Conservation (phyloP, 352 stramenopile species). For the Phytophthora citricola region DNA sequence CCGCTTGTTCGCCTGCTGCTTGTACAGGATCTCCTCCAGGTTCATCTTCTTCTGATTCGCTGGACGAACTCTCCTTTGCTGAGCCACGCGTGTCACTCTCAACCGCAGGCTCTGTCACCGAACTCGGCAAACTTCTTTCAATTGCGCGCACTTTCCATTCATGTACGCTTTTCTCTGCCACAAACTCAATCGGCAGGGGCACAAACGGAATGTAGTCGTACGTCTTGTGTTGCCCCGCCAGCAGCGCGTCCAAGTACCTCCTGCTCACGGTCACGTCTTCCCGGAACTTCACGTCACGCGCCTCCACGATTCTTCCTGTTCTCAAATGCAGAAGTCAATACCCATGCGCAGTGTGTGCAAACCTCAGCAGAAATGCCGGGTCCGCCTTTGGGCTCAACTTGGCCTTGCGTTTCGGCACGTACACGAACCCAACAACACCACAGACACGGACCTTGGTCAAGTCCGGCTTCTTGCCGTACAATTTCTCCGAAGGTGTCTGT, state of each 20-base stretch:
- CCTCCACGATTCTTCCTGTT: not conserved
- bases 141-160: not conserved
- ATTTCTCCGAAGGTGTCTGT: not conserved
- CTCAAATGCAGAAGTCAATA: not conserved
- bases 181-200: not conserved
- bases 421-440: not conserved
- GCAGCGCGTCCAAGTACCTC: not conserved
- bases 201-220: not conserved
- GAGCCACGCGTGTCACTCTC: too few relatives aligned
- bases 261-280: not conserved
- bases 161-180: not conserved
- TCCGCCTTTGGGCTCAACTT: not conserved
- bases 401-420: not conserved
- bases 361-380: not conserved
- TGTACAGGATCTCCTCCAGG: not conserved
- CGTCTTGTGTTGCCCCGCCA: not conserved
- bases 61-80: too few relatives aligned
- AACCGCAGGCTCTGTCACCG: too few relatives aligned
- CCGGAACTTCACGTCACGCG: not conserved
- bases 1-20: too few relatives aligned
- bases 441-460: not conserved
- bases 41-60: too few relatives aligned
- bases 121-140: not conserved
- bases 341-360: not conserved
- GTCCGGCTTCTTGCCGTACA: not conserved